A percentile compares a stretch with the other conserved stretches of the same genome.
phyloP scores from a whole-genome alignment of 2,329 filamentous ascomycete genomes.

The Alternaria arborescens region DNA sequence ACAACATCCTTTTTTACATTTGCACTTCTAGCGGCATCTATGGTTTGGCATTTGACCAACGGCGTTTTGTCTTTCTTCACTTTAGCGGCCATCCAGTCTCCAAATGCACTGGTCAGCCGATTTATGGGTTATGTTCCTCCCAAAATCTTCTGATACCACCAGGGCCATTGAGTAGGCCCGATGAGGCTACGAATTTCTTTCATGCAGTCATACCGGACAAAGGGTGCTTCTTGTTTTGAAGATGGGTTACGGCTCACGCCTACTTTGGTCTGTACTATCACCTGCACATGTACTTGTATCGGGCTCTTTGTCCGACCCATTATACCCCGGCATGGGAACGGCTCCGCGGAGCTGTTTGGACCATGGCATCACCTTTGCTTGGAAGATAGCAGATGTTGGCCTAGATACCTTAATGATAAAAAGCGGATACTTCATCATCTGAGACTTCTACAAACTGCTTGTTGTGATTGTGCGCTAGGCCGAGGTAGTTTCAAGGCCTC shows the following conservation, averaged over 20 bases:
- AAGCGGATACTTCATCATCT: constrained; percentile 38
- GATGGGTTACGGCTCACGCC: constrained; percentile 51
- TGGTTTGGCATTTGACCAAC: constrained; percentile 38
- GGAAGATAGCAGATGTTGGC: constrained; percentile 39
- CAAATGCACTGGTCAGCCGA: constrained; percentile 27
- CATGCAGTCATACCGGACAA: constrained; percentile 37
- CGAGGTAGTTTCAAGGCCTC: constrained; percentile 16
- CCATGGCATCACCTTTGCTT: constrained; percentile 40
- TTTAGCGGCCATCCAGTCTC: constrained; percentile 19
- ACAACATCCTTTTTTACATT: constrained; percentile 24
- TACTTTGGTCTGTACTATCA: constrained; percentile 52
- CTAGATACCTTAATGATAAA: constrained; percentile 48
- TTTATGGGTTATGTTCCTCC: constrained; percentile 40
- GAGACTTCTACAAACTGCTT: not conserved
- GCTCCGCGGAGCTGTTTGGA: constrained; percentile 32
- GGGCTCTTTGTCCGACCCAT: constrained; percentile 40
- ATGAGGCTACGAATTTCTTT: constrained; percentile 53
- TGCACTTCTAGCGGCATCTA: constrained; percentile 51
- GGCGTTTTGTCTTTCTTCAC: constrained; percentile 37
- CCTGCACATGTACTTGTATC: constrained; percentile 53
- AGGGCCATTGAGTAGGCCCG: constrained; percentile 43
- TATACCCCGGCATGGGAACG: constrained; percentile 43
- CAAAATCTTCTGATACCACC: constrained; percentile 50
- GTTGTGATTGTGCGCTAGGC: constrained; percentile 21
- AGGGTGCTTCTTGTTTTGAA: constrained; percentile 42